Conservation (phyloP, 306 rosid species). For the Elaeagnus macrophylla region DNA sequence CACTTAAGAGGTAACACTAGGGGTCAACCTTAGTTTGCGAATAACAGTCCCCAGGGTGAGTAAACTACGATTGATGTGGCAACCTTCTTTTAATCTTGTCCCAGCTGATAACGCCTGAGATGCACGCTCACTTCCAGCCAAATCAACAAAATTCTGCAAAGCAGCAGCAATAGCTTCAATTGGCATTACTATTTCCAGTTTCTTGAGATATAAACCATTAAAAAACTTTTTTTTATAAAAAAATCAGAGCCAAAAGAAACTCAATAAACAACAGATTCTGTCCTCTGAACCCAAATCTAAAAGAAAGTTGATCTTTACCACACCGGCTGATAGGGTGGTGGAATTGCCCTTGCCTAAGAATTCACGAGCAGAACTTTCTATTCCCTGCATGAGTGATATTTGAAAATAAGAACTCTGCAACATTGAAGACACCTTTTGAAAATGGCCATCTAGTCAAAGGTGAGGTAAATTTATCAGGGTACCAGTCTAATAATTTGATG, state of each 20-base stretch:
- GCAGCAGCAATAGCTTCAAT: neutral
- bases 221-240: too few species aligned
- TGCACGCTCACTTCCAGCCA: slow-evolving; percentile 99
- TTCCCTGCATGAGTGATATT: slow-evolving; percentile 45
- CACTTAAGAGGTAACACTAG: slow-evolving; percentile 13
- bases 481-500: slow-evolving; percentile 96
- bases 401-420: slow-evolving; percentile 6
- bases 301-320: slow-evolving; percentile 45
- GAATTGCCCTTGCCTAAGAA: slow-evolving; percentile 92
- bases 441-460: slow-evolving; percentile 3
- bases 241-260: neutral
- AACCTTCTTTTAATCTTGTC: slow-evolving; percentile 88
- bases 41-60: slow-evolving; percentile 88
- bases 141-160: slow-evolving; percentile 89
- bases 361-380: slow-evolving; percentile 96
- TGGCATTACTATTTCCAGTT: neutral
- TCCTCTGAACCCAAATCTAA: slow-evolving; percentile 8
- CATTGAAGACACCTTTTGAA: neutral
- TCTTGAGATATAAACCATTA: too few species aligned
- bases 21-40: slow-evolving; percentile 89
- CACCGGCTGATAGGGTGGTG: slow-evolving; percentile 81
- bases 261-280: neutral
- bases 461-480: slow-evolving; percentile 10
- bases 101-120: slow-evolving; percentile 94
- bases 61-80: slow-evolving; percentile 97